A percentile compares a stretch with the other conserved stretches of the same genome.
Evolutionary conservation across 352 stramenopile genomes (phyloP).

Genomic region (Phytophthora hybrid): DNA sequence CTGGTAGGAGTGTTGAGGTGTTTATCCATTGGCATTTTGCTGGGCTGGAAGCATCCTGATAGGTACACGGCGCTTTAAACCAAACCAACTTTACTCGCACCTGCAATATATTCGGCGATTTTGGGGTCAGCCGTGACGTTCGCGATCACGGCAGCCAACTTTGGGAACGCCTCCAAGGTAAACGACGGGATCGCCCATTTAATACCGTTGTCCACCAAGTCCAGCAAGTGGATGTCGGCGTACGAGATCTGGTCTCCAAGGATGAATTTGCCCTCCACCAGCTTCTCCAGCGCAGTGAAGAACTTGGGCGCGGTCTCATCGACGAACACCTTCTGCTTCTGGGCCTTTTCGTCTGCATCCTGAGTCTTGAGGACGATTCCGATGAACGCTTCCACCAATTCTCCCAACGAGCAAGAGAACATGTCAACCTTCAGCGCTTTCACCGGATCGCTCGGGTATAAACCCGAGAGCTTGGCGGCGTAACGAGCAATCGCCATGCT

Average conservation of each 20-base stretch:
- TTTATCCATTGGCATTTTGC: too few relatives aligned
- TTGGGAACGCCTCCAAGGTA: slow-evolving; percentile 16
- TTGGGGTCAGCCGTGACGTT: not conserved
- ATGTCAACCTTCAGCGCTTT: slow-evolving; percentile 44
- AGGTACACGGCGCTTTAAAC: not conserved
- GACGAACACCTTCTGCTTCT: slow-evolving; percentile 52
- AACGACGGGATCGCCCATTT: not conserved
- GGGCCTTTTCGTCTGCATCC: slow-evolving; percentile 48
- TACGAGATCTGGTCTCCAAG: slow-evolving; percentile 51
- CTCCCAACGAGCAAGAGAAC: slow-evolving; percentile 36
- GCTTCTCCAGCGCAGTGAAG: slow-evolving; percentile 50
- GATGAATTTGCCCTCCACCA: slow-evolving; percentile 61
- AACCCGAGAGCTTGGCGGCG: slow-evolving; percentile 43
- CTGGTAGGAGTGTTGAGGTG: too few relatives aligned
- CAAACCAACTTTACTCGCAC: not conserved
- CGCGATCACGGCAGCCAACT: not conserved
- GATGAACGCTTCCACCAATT: slow-evolving; percentile 22
- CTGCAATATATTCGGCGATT: not conserved
- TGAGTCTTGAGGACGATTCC: slow-evolving; percentile 41
- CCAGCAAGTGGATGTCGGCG: slow-evolving; percentile 2
- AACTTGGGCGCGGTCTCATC: slow-evolving; percentile 47
- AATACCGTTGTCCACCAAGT: not conserved
- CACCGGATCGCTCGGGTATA: slow-evolving; percentile 44
- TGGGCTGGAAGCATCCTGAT: too few relatives aligned
- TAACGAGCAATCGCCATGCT: slow-evolving; percentile 55